These are phyloP conservation scores for Pichia nakasei DNA, from an alignment of 805 yeast species.

Conservation along the genomic window DNA sequence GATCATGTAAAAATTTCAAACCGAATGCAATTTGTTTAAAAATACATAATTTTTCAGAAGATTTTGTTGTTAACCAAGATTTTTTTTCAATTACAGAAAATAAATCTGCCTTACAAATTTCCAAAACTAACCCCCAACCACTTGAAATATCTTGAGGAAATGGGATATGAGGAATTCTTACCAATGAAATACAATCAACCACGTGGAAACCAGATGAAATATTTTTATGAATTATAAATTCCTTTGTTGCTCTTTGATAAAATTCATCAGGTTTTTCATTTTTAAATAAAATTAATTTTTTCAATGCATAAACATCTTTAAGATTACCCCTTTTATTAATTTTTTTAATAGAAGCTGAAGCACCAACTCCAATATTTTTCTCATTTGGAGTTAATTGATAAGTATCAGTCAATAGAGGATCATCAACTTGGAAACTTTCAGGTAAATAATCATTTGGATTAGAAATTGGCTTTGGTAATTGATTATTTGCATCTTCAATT, in stretches of 20 bases:
- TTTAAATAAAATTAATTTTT: slow-evolving; percentile 53
- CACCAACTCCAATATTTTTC: slow-evolving; percentile 62
- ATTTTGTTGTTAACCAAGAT: slow-evolving; percentile 48
- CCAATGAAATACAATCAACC: slow-evolving; percentile 46
- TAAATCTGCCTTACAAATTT: slow-evolving; percentile 51
- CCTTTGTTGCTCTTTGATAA: slow-evolving; percentile 62
- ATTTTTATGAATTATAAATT: slow-evolving; percentile 55
- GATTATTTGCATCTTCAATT: slow-evolving; percentile 35
- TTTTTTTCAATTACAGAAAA: slow-evolving; percentile 50
- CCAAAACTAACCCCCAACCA: slow-evolving; percentile 79
- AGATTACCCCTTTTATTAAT: slow-evolving; percentile 27
- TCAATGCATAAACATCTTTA: slow-evolving; percentile 50
- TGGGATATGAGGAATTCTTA: slow-evolving; percentile 52
- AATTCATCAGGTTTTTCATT: slow-evolving; percentile 66
- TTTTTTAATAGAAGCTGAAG: slow-evolving; percentile 60
- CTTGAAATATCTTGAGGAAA: slow-evolving; percentile 44
- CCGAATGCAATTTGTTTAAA: slow-evolving; percentile 68
- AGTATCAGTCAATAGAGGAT: slow-evolving; percentile 46
- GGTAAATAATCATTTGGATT: slow-evolving; percentile 67
- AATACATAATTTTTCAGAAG: slow-evolving; percentile 54
- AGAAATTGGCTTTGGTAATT: slow-evolving; percentile 54
- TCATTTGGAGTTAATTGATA: slow-evolving; percentile 40
- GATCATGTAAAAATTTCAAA: slow-evolving; percentile 57
- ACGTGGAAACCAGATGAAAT: slow-evolving; percentile 52
- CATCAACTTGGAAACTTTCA: slow-evolving; percentile 41